These are phyloP conservation scores for Pichia sp. DNA, from an alignment of 1,139 yeast species.

Conservation along the genomic window DNA sequence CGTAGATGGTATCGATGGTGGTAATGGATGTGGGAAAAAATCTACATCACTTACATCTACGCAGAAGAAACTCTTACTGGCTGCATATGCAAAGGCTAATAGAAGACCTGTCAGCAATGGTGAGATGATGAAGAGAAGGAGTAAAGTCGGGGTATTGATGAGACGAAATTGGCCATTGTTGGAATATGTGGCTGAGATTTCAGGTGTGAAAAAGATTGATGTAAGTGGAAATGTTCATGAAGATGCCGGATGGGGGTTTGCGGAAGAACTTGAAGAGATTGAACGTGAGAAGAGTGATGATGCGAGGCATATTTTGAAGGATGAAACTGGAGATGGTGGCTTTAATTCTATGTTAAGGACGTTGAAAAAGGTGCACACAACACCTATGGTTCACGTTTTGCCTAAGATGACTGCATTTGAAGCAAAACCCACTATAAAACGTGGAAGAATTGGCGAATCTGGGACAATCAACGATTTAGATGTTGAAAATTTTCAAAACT, in stretches of 20 bases:
- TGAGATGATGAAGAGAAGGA: background rate
- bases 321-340: background rate
- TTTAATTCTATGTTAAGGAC: constrained; percentile 14
- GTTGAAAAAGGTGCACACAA: constrained; percentile 17
- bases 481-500: constrained; percentile 21
- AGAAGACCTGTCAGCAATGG: background rate
- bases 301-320: background rate
- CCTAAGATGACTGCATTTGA: constrained; percentile 21
- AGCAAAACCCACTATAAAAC: constrained; percentile 17
- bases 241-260: constrained; percentile 1
- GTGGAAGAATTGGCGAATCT: background rate
- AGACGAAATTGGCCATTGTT: constrained; percentile 9
- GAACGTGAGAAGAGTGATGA: background rate
- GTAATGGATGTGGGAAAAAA: background rate
- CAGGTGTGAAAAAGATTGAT: constrained; percentile 1
- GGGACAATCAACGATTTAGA: constrained; percentile 6
- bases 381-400: constrained; percentile 10
- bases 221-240: background rate
- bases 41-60: background rate
- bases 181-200: constrained; percentile 4
- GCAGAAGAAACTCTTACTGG: constrained; percentile 3
- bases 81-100: constrained; percentile 4
- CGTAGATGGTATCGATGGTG: background rate
- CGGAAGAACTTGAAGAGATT: constrained; percentile 1
- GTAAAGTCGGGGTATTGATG: constrained; percentile 6